Evolutionary conservation across 192 early-diverging fungal species (phyloP).

Genomic region (Coemansia sp.): DNA sequence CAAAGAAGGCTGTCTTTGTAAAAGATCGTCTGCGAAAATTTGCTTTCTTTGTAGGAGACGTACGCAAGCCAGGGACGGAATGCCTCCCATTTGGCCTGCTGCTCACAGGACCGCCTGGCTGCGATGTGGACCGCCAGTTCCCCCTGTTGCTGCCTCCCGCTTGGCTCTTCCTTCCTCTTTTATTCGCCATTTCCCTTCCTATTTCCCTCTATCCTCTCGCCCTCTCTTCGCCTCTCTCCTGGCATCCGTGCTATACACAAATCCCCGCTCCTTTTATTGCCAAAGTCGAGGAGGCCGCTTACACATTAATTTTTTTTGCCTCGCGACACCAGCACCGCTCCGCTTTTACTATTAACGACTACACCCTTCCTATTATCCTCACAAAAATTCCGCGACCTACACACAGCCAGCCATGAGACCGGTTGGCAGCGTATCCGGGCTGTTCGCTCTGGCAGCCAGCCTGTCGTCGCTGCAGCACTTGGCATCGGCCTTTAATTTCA

Average conservation of each 20-base stretch:
- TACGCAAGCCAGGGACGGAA: background rate
- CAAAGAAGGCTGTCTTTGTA: background rate
- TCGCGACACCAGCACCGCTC: background rate
- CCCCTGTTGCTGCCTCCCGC: background rate
- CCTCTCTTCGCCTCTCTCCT: background rate
- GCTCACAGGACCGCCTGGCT: background rate
- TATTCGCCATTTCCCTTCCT: no score
- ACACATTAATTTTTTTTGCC: background rate
- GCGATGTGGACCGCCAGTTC: background rate
- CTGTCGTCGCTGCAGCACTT: background rate
- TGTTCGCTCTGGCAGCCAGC: background rate
- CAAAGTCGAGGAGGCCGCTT: background rate
- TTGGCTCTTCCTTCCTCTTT: background rate
- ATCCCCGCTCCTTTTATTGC: background rate
- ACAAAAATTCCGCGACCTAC: background rate
- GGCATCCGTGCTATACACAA: background rate
- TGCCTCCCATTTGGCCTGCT: background rate
- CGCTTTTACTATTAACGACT: background rate
- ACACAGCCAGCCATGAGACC: background rate
- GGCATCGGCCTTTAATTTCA: slow-evolving; percentile 16
- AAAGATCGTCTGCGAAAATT: slow-evolving; percentile 1
- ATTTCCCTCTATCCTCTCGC: background rate
- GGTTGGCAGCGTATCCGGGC: background rate
- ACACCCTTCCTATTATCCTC: background rate
- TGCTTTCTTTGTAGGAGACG: background rate